Conservation (phyloP, 345 rosid genomes). For the Salix viminalis region DNA sequence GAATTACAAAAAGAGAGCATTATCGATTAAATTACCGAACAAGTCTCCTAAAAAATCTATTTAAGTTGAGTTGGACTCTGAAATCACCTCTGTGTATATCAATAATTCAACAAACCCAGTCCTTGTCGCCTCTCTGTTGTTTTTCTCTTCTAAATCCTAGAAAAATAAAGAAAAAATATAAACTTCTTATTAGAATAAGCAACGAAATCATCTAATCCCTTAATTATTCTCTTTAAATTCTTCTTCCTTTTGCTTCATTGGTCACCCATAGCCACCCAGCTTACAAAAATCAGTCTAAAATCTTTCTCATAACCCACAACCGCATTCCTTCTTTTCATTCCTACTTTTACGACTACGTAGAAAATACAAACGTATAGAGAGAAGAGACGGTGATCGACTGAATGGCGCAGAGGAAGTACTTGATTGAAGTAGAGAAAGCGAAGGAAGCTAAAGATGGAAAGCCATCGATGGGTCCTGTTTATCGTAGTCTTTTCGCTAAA, state of each 20-base stretch:
- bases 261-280: neutral
- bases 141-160: neutral
- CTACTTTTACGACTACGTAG: neutral
- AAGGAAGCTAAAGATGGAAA: conserved; percentile 54
- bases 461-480: conserved; percentile 86
- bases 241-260: neutral
- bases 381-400: neutral
- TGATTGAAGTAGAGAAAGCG: conserved; percentile 67
- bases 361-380: neutral
- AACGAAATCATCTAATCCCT: neutral
- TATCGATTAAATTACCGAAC: too few relatives aligned
- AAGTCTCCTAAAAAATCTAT: too few relatives aligned
- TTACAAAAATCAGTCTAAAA: neutral
- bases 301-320: neutral
- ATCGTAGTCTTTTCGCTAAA: conserved; percentile 71
- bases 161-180: neutral
- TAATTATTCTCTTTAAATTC: neutral
- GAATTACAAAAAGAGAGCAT: too few relatives aligned
- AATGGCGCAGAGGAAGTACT: conserved; percentile 45
- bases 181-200: neutral
- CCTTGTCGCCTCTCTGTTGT: too few relatives aligned
- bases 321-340: neutral
- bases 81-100: too few relatives aligned
- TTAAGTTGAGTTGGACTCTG: too few relatives aligned
- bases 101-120: too few relatives aligned